These are phyloP conservation scores for Termitomyces sp. DNA, from an alignment of 768 basidiomycete species.

Conservation along the genomic window DNA sequence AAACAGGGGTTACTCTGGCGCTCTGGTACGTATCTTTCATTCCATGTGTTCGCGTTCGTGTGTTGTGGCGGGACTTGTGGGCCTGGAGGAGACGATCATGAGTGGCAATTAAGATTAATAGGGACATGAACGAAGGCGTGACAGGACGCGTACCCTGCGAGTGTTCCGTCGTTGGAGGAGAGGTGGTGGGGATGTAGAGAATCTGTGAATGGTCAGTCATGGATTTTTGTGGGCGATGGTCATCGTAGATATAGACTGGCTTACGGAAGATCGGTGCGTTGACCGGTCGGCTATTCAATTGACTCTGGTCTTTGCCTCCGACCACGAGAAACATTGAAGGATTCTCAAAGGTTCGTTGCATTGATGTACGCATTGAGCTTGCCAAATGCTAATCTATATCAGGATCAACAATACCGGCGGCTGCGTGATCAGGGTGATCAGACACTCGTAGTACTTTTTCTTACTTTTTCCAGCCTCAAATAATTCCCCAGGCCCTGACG, in stretches of 20 bases:
- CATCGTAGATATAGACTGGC: not conserved
- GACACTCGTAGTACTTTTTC: not conserved
- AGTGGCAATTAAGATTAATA: not conserved
- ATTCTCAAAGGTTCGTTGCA: not conserved
- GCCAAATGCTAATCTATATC: too few species aligned
- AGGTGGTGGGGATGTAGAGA: not conserved
- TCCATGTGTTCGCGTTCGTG: not conserved
- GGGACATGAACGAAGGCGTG: not conserved
- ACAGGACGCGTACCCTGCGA: not conserved
- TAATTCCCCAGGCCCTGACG: too few species aligned
- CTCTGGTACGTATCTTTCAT: constrained; percentile 19
- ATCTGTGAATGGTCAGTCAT: not conserved
- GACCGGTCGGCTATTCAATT: not conserved
- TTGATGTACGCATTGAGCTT: not conserved
- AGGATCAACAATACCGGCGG: too few species aligned
- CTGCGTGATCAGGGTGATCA: not conserved
- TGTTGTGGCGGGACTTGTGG: not conserved
- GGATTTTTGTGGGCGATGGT: not conserved
- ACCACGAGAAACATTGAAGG: too few species aligned
- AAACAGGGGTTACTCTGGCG: constrained; percentile 56
- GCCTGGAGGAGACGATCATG: not conserved
- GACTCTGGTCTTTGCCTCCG: too few species aligned
- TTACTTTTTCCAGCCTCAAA: too few species aligned
- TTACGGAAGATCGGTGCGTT: not conserved
- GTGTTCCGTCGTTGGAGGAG: not conserved